A percentile compares a stretch with the other conserved stretches of the same genome.
These are phyloP conservation scores for Eutrema heterophyllum DNA, from an alignment of 345 rosid species.

Conservation along the genomic window DNA sequence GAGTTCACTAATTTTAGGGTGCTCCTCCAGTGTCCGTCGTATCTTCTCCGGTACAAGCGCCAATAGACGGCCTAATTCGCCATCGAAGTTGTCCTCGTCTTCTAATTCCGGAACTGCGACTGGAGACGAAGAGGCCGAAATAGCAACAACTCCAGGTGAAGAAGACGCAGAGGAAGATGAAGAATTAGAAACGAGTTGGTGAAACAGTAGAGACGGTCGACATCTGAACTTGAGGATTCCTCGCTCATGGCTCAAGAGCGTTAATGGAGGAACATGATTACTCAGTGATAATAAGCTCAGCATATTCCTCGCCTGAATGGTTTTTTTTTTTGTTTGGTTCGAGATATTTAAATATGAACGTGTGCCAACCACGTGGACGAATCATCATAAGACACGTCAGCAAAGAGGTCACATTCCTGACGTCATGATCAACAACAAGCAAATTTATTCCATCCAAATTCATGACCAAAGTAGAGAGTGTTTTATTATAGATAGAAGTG, in stretches of 20 bases:
- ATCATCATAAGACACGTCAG: neutral
- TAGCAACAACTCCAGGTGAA: constrained; percentile 2
- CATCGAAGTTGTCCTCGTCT: constrained; percentile 39
- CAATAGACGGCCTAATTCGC: constrained; percentile 67
- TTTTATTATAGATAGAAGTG: neutral
- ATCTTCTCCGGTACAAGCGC: constrained; percentile 61
- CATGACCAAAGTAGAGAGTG: neutral
- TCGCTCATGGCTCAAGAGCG: constrained; percentile 17
- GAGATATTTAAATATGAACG: constrained; percentile 9
- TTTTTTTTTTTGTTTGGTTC: neutral
- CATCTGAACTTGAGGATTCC: constrained; percentile 7
- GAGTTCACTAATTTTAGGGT: constrained; percentile 50
- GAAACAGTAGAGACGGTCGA: constrained; percentile 1
- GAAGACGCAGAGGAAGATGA: constrained; percentile 1
- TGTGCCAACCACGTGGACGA: constrained; percentile 12
- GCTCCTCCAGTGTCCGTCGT: constrained; percentile 51
- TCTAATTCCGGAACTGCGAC: constrained; percentile 1
- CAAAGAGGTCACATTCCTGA: neutral
- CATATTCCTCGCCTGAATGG: constrained; percentile 14
- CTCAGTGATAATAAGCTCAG: constrained; percentile 33
- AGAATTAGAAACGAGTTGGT: neutral
- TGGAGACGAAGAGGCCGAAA: constrained; percentile 28
- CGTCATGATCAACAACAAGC: neutral
- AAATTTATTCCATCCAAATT: neutral
- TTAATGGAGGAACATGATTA: constrained; percentile 30